Percentiles rank a stretch among this genome's conserved stretches.
phyloP scores from a whole-genome alignment of 495 filamentous ascomycete species.

The Aspergillus egyptiacus region DNA sequence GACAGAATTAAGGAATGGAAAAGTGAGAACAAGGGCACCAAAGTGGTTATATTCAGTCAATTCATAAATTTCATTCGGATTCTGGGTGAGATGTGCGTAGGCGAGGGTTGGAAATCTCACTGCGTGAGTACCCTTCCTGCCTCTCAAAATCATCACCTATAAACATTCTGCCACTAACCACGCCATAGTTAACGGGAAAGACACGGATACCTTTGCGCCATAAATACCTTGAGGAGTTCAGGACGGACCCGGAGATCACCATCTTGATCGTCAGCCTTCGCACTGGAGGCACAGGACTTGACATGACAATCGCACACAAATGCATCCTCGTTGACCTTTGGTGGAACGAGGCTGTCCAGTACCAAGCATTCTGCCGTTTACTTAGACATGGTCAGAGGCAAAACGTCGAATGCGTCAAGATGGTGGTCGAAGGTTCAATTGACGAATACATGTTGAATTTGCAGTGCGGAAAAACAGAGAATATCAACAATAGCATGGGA shows the following conservation, averaged over 20 bases:
- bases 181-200: constrained; percentile 28
- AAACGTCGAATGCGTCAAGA: constrained; percentile 47
- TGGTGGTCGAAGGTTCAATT: constrained; percentile 45
- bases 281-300: constrained; percentile 45
- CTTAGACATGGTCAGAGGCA: constrained; percentile 57
- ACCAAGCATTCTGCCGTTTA: constrained; percentile 58
- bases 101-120: constrained; percentile 21
- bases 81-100: constrained; percentile 22
- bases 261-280: constrained; percentile 42
- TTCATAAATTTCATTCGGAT: constrained; percentile 31
- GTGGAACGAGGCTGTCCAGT: constrained; percentile 50
- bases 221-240: constrained; percentile 26
- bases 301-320: constrained; percentile 50
- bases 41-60: constrained; percentile 40
- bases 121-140: constrained; percentile 19
- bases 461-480: constrained; percentile 24
- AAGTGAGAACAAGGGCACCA: constrained; percentile 22
- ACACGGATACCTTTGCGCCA: constrained; percentile 24
- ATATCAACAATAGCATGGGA: constrained; percentile 26
- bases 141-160: not conserved
- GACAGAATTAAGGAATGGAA: constrained; percentile 33
- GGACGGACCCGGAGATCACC: constrained; percentile 12
- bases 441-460: constrained; percentile 45
- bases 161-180: not conserved
- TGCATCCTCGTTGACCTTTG: constrained; percentile 54